Evolutionary conservation across 2,329 filamentous ascomycete species (phyloP), one percentile per base, ranked within the genome.

Genomic region (Basipetospora chlamydospora): DNA sequence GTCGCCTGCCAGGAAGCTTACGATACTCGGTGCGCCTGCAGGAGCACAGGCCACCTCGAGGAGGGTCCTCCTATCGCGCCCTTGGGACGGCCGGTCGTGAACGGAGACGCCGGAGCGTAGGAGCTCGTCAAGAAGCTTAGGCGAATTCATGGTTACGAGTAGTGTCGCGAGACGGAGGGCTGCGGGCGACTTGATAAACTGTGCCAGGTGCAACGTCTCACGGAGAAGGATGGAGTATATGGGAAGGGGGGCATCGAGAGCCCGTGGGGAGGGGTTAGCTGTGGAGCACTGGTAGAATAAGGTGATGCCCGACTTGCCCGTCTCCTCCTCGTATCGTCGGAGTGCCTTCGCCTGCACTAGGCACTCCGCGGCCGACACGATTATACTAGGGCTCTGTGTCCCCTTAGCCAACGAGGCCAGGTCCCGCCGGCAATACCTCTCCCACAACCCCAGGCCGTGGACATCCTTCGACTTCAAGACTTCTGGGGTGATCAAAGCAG

Each of bases 361-460:
- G 12, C 33, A 26, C 33, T n/a, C n/a, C n/a, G n/a, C n/a, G n/a
- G n/a, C n/a, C n/a, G n/a, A n/a, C n/a, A n/a, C n/a, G n/a, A n/a
- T n/a, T n/a, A n/a, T n/a, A n/a, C n/a, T n/a, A n/a, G n/a, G n/a
- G n/a, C n/a, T n/a, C n/a, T n/a, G n/a, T n/a, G n/a, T n/a, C n/a
- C n/a, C n/a, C n/a, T n/a, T n/a, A n/a, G n/a, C n/a, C n/a, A n/a
- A n/a, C n/a, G n/a, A n/a, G n/a, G n/a, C n/a, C n/a, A n/a, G n/a
- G n/a, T n/a, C n/a, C n/a, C n/a, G n/a, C n/a, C 7, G 21, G 28
- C 35, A 37, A 25, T 39, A 39, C 10, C 39, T 26, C 22, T 33
- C 10, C 41, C 39, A 43, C n/a, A 41, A 23, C 25, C 41, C 28
- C 13, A 16, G 16, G 8, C 33, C 39, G 5, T 18, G 12, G 7